Base-by-base conservation (phyloP, 345 rosid genomes). In the Dipteronia sinensis region DNA sequence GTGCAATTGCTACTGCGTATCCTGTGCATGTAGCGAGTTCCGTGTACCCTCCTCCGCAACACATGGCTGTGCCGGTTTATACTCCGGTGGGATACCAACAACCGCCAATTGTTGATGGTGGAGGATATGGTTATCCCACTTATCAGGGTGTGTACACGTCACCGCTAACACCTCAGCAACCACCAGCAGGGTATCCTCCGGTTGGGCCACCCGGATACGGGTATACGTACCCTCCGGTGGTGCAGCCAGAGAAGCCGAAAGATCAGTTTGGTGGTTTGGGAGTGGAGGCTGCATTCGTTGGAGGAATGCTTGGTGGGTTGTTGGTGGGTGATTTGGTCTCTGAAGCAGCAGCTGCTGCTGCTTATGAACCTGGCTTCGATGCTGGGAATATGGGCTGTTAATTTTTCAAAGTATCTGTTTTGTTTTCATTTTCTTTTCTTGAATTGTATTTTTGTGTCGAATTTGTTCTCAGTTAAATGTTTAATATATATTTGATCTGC, bases 81-180 rank as follows among this genome's bases (percentile, higher is more conserved):
- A 55, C 55, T 7, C 53, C 31, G 55, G 29, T 44, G 71, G 71
- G 55, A 67, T 67, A 67, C 53, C 53, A 67, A 20, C 53, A 67
- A 20, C 53, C 29, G 53, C 29, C 53, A 6, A 3, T 6, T n/a
- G 13, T 42, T 20, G 55, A 40, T 7, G 55, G 29, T n/a, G 29
- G 69, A 31, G 69, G 47, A 17, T 34, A 65, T 12, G 38, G 38
- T 63, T 63, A 25, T 27, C 8, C 34, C 10, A 1, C 38, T 25
- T 9, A 17, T 63, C 38, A 63, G 67, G 70, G 56, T 51, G 1
- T 4, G 56, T 15, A 51, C 56, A 6, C 10, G 8, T 10, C 46
- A 0, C 56, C 56, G 56, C 56, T n/a, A 0, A 17, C 56, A 51
- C 0, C 63, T n/a, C 63, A 19, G 56, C 56, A 51, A 16, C 63